Conservation (phyloP, 306 rosid genomes). For the Arachis hypogaea region DNA sequence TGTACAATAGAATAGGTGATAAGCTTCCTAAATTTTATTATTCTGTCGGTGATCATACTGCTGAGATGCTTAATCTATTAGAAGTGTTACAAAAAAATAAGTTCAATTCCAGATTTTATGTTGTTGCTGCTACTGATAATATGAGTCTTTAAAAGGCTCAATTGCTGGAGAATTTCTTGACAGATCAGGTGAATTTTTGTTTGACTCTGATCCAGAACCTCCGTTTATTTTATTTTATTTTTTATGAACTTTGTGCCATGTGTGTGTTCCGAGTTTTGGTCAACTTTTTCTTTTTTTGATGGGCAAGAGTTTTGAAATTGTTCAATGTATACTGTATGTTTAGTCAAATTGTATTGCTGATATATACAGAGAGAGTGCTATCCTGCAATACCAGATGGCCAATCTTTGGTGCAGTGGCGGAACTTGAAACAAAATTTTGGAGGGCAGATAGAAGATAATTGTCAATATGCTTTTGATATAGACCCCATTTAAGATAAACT, state of each 20-base stretch:
- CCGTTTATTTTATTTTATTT: slow-evolving; percentile 6
- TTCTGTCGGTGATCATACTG: slow-evolving; percentile 78
- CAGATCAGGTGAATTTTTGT: slow-evolving; percentile 52
- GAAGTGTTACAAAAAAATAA: slow-evolving; percentile 63
- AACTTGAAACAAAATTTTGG: too few relatives aligned
- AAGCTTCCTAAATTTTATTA: neutral
- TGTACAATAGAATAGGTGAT: too few relatives aligned
- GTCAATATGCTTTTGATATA: too few relatives aligned
- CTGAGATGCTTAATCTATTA: slow-evolving; percentile 91
- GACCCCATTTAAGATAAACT: too few relatives aligned
- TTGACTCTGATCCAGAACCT: neutral
- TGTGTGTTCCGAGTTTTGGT: too few relatives aligned
- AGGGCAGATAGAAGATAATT: too few relatives aligned
- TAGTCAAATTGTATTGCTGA: neutral
- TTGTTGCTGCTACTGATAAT: slow-evolving; percentile 85
- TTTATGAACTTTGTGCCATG: neutral
- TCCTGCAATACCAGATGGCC: neutral
- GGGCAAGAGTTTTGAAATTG: too few relatives aligned
- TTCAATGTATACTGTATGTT: too few relatives aligned
- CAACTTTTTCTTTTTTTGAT: too few relatives aligned
- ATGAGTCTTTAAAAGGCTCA: slow-evolving; percentile 45
- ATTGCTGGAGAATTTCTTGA: slow-evolving; percentile 53
- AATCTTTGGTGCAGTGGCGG: too few relatives aligned
- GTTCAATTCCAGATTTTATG: slow-evolving; percentile 71
- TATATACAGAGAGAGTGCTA: neutral